Percentiles rank a stretch among this genome's conserved stretches.
Evolutionary conservation across 257 asterid genomes (phyloP).

Genomic region (Ilex asprella): DNA sequence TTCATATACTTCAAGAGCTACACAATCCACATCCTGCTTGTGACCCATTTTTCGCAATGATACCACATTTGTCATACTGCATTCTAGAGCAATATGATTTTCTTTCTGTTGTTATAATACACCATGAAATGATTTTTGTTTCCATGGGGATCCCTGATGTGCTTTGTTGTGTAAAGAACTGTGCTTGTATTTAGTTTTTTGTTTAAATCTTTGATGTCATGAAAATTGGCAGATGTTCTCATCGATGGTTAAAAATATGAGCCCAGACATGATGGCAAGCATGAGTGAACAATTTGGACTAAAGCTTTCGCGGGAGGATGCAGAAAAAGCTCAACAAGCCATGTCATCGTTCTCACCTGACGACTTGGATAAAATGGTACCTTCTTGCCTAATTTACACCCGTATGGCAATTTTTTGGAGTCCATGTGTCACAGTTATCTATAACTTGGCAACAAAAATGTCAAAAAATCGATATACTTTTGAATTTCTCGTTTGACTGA

Average conservation of each 20-base stretch:
- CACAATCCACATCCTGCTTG: too few relatives aligned
- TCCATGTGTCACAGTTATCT: not conserved
- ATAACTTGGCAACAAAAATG: not conserved
- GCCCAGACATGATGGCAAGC: slow-evolving; percentile 93
- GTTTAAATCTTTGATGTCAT: slow-evolving; percentile 13
- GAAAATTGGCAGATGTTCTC: slow-evolving; percentile 71
- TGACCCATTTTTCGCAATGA: too few relatives aligned
- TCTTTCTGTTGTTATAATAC: too few relatives aligned
- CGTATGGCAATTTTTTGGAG: not conserved
- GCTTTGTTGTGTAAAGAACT: not conserved
- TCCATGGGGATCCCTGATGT: not conserved
- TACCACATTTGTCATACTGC: too few relatives aligned
- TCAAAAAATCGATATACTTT: too few relatives aligned
- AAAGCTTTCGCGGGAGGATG: slow-evolving; percentile 87
- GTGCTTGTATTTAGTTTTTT: not conserved
- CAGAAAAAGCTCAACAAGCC: slow-evolving; percentile 98
- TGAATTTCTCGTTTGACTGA: not conserved
- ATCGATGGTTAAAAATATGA: slow-evolving; percentile 80
- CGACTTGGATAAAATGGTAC: slow-evolving; percentile 85
- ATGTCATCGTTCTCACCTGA: slow-evolving; percentile 93
- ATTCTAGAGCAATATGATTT: too few relatives aligned
- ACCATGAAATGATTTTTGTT: not conserved
- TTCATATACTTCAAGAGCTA: too few relatives aligned
- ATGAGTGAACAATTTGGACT: slow-evolving; percentile 93
- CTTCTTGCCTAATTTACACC: slow-evolving; percentile 1